Base-by-base conservation (phyloP, 306 rosid species). In the Ochetophila trinervis region DNA sequence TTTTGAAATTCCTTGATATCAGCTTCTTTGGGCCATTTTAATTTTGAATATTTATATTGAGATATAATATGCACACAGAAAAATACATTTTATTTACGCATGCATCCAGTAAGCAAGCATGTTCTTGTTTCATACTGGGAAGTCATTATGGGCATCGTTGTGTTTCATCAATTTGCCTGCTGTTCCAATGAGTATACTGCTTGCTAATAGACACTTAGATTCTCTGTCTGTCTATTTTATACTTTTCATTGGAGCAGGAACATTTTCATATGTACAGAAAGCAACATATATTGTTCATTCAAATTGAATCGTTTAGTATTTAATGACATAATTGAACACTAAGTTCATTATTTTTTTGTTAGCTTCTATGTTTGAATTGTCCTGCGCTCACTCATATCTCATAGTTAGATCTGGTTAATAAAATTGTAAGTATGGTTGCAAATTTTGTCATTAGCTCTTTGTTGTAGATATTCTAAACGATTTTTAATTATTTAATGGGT, bases 121-220 rank as follows among this genome's bases (percentile, higher is more conserved):
- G 7, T 6, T 22, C n/a, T 45, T 50, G 51, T 30, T 56, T 54
- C 35, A 22, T 27, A 47, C 51, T 0, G 10, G 34, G 48, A 48
- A 53, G 20, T 19, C 32, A 53, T 48, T 17, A 42, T 60, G 66
- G 49, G 15, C 40, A 35, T 53, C 27, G n/a, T 65, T 53, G 45
- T 42, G 53, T 56, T 62, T 22, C 59, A 57, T 57, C 36, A 20
- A 20, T 24, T 23, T 23, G 4, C 51, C 23, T 18, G 27, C 20
- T 55, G 20, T 20, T 37, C 63, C 55, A 53, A 11, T 27, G 45
- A 13, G 17, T 54, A 5, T 21, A 18, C 35, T 62, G 20, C 40
- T 42, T n/a, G 4, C 23, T 56, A 42, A 6, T 50, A 15, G 63
- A 61, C 47, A 55, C 27, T 42, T 23, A 56, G 27, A 7, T 66